Base-by-base conservation (phyloP, 1,139 yeast species). In the Hemisphaericaspora subhashii region DNA sequence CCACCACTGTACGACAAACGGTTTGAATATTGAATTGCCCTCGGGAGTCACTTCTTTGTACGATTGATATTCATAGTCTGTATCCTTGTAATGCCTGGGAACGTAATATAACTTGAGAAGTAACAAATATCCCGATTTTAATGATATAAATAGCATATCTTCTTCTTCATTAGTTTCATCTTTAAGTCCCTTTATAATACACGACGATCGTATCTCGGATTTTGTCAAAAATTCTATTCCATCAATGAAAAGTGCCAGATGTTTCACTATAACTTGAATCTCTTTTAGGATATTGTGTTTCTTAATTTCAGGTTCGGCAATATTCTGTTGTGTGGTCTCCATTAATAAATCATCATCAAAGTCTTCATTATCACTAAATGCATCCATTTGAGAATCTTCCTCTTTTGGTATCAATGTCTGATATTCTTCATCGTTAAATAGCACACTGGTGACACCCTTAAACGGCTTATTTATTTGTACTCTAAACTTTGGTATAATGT, bases 1-100 rank as follows among this genome's bases (percentile, higher is more conserved):
- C 80, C 80, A 75, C 79, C 79, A 74, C 47, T 75, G 81, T 0
- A 74, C 73, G 11, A 72, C 68, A 45, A 66, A 72, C 1, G 80
- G 80, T 36, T 64, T 69, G 37, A 57, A 60, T 1, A 65, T 54
- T 31, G 51, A 46, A 50, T 47, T 39, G 7, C 43, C 45, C 22
- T 41, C 31, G 27, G 41, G 38, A 6, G 31, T 33, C 3, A 39
- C 33, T 5, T 34, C 17, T 11, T 39, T 31, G 11, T 23, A 36
- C 10, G 44, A 40, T 16, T 47, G 52, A 39, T 45, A 47, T 37
- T 52, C 28, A 44, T 55, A 58, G 44, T 58, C 64, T 1, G 57
- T 46, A 36, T 66, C 73, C 25, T 47, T 50, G 36, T 54, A 58
- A 12, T 49, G 37, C 12, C 63, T 45, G 0, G 74, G 74, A 1